Conservation (phyloP, 2,329 filamentous ascomycete genomes). For the Hypoxylon sp. region DNA sequence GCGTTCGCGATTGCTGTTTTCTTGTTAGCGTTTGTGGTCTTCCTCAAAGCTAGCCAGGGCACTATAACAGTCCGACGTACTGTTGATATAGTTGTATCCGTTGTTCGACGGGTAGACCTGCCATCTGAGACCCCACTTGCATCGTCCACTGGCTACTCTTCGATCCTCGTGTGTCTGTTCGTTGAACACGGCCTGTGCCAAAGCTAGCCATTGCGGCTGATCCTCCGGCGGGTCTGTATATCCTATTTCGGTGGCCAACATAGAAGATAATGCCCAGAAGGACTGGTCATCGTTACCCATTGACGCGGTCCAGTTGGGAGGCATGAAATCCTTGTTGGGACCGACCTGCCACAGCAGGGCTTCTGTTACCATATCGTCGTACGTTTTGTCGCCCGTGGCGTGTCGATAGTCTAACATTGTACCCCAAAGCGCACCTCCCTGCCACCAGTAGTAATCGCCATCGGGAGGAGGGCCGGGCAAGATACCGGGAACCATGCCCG, state of each 20-base stretch:
- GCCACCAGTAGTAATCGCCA: constrained; percentile 81
- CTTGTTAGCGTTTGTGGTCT: constrained; percentile 25
- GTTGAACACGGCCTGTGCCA: constrained; percentile 80
- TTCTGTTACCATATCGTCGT: constrained; percentile 71
- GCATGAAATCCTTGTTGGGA: constrained; percentile 71
- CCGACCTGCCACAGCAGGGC: constrained; percentile 73
- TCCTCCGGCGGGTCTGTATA: constrained; percentile 71
- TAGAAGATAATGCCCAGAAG: constrained; percentile 78
- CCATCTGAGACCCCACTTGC: constrained; percentile 80
- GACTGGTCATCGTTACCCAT: constrained; percentile 80
- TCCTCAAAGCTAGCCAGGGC: not conserved
- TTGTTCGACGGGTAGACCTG: constrained; percentile 82
- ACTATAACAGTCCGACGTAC: constrained; percentile 53
- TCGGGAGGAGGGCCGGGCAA: constrained; percentile 68
- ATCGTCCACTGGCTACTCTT: constrained; percentile 69
- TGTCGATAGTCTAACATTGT: constrained; percentile 80
- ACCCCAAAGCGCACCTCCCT: constrained; percentile 78
- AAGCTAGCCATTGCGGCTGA: constrained; percentile 72
- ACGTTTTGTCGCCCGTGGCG: constrained; percentile 74
- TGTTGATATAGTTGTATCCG: constrained; percentile 84
- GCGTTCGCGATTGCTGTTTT: constrained; percentile 70
- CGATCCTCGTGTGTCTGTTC: constrained; percentile 72
- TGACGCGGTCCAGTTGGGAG: constrained; percentile 69
- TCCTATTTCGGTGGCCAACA: constrained; percentile 76
- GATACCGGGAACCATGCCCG: constrained; percentile 69